These are phyloP conservation scores for Sinapis alba DNA, from an alignment of 441 rosid species.

Conservation along the genomic window DNA sequence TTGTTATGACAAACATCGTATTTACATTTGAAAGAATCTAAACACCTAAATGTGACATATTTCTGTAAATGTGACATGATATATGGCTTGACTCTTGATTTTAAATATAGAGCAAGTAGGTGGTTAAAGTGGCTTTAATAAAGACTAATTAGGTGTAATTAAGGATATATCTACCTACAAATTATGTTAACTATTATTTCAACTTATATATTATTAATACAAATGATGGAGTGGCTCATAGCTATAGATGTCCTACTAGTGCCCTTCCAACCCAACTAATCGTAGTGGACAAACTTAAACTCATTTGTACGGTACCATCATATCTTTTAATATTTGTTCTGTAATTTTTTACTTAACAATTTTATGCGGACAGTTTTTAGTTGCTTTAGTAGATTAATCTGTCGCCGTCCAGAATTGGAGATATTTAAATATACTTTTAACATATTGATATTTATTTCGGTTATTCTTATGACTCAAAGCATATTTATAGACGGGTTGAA, in stretches of 20 bases:
- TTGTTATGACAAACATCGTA: not conserved
- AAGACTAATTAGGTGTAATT: conserved; percentile 26
- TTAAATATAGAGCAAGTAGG: conserved; percentile 8
- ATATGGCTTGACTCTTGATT: conserved; percentile 8
- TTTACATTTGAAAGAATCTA: not conserved
- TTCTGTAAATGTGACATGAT: not conserved
- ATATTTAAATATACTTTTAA: too few relatives aligned
- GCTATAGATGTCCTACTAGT: conserved; percentile 45
- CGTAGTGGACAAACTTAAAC: conserved; percentile 28
- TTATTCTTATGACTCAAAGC: not conserved
- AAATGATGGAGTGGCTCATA: not conserved
- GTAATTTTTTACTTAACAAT: not conserved
- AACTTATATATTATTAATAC: not conserved
- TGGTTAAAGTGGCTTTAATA: conserved; percentile 27
- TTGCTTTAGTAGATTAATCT: conserved; percentile 2
- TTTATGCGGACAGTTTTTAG: not conserved
- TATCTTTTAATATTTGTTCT: not conserved
- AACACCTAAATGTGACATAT: not conserved
- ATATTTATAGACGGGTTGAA: not conserved
- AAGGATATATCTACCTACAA: conserved; percentile 4
- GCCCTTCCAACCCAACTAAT: conserved; percentile 52
- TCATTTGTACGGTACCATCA: conserved; percentile 18
- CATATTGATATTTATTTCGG: not conserved
- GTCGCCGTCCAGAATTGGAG: conserved; percentile 1
- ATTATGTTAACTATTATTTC: not conserved